Percentiles rank a stretch among this genome's conserved stretches.
Evolutionary conservation across 345 rosid genomes (phyloP).

Genomic region (Linum usitatissimum): DNA sequence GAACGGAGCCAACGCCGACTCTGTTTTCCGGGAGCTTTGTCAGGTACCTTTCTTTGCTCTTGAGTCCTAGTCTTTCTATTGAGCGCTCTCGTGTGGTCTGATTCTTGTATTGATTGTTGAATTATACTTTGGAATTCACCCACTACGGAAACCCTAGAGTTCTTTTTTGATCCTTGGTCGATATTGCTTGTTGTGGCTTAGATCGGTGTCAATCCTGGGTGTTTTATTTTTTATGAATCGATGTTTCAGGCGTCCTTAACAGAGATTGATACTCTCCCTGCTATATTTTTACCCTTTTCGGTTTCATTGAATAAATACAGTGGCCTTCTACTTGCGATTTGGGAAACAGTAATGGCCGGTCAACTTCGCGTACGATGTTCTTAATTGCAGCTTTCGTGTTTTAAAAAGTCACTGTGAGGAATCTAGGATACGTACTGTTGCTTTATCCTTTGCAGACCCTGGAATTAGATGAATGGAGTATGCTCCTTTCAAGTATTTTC

Average conservation of each 20-base stretch:
- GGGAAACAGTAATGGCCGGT: too few species aligned
- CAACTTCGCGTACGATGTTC: too few species aligned
- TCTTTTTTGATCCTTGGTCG: not conserved
- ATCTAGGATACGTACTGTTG: too few species aligned
- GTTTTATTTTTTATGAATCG: not conserved
- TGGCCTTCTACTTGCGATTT: not conserved
- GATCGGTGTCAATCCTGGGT: not conserved
- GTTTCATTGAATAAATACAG: not conserved
- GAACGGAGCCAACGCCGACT: slow-evolving; percentile 51
- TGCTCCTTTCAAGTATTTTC: not conserved
- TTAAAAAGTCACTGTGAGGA: too few species aligned
- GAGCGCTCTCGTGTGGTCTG: not conserved
- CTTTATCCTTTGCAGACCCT: not conserved
- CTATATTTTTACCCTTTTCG: not conserved
- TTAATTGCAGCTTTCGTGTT: too few species aligned
- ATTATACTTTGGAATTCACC: not conserved
- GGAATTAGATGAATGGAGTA: not conserved
- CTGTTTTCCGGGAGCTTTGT: slow-evolving; percentile 42
- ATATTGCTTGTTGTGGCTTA: not conserved
- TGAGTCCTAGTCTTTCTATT: not conserved
- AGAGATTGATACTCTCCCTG: not conserved
- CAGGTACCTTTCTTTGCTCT: slow-evolving; percentile 31
- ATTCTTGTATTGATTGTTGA: not conserved
- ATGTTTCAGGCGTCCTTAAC: not conserved
- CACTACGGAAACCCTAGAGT: not conserved